Conservation (phyloP, 2,329 filamentous ascomycete species). For the Davidsoniella eucalypti region DNA sequence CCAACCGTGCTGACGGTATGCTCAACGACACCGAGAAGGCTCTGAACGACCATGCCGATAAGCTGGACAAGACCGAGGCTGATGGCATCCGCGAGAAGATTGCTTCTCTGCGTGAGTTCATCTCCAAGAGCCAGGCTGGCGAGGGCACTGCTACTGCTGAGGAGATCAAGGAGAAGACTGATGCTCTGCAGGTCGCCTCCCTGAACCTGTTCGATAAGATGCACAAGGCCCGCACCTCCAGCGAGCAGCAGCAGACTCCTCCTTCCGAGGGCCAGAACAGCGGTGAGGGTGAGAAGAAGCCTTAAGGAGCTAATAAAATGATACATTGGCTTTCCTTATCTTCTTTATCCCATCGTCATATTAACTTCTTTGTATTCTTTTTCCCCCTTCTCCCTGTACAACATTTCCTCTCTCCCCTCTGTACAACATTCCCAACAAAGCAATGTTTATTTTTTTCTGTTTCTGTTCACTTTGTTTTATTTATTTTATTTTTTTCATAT, state of each 20-base stretch:
- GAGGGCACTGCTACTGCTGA: conserved; percentile 73
- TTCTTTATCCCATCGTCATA: conserved; percentile 1
- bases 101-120: conserved; percentile 64
- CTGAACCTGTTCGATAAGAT: conserved; percentile 99
- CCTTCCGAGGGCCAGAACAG: conserved; percentile 51
- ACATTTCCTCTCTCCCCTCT: conserved; percentile 8
- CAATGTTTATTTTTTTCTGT: neutral
- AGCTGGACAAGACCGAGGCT: conserved; percentile 90
- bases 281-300: conserved; percentile 54
- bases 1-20: conserved; percentile 93
- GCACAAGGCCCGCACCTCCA: conserved; percentile 82
- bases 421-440: conserved; percentile 4
- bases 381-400: neutral
- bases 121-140: conserved; percentile 86
- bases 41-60: conserved; percentile 89
- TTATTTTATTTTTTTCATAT: neutral
- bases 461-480: neutral
- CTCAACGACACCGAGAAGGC: conserved; percentile 97
- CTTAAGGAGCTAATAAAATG: conserved; percentile 26
- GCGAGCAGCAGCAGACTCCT: conserved; percentile 34
- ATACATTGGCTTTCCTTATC: conserved; percentile 4
- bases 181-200: conserved; percentile 89
- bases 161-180: conserved; percentile 92
- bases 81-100: conserved; percentile 94
- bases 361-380: conserved; percentile 13